Conservation (phyloP, 148 eudicot species). For the Vaccinium macrocarpon region DNA sequence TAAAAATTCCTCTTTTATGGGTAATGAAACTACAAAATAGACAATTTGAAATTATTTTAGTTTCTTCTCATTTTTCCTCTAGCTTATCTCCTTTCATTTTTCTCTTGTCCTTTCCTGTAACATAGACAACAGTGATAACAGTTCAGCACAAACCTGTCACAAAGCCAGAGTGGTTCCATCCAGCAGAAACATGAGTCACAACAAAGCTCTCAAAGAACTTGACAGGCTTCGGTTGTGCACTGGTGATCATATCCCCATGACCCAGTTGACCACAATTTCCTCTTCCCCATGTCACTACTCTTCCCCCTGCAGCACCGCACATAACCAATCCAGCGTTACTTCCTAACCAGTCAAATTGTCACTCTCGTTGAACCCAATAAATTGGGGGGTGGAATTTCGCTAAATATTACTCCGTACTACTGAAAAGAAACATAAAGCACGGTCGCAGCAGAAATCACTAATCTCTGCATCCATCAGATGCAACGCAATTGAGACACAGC, state of each 20-base stretch:
- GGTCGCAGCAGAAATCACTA: neutral
- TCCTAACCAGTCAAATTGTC: neutral
- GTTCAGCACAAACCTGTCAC: constrained; percentile 63
- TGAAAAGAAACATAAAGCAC: neutral
- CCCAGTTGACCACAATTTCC: constrained; percentile 91
- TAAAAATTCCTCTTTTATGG: neutral
- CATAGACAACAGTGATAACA: neutral
- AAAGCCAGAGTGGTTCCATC: constrained; percentile 97
- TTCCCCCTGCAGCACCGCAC: constrained; percentile 51
- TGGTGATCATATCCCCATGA: constrained; percentile 56
- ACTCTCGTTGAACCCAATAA: neutral
- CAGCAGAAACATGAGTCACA: constrained; percentile 75
- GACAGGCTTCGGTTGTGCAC: constrained; percentile 48
- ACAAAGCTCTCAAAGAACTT: constrained; percentile 29
- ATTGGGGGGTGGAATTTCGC: too few species aligned
- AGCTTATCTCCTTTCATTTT: neutral
- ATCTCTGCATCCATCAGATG: neutral
- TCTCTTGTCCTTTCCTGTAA: neutral
- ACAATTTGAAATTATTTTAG: neutral
- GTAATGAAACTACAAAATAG: neutral
- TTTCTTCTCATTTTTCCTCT: neutral
- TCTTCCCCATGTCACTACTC: constrained; percentile 87
- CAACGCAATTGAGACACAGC: neutral
- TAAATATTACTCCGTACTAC: neutral
- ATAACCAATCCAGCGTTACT: constrained; percentile 1